phyloP scores from a whole-genome alignment of 108 stramenopile species.

The Cyclotella distinguenda region DNA sequence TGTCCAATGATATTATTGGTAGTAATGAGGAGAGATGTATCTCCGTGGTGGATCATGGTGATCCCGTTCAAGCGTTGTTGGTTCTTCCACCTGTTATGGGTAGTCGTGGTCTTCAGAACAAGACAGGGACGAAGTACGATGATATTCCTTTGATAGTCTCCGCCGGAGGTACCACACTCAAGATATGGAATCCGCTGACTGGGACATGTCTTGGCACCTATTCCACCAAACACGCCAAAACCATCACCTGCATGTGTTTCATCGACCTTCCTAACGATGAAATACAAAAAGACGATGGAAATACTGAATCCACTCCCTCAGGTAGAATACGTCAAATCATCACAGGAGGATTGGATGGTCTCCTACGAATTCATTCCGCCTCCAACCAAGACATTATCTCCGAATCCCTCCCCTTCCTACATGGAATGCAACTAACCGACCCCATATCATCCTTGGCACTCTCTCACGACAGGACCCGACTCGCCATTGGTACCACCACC shows the following conservation, averaged over 20 bases:
- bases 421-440: conserved; percentile 60
- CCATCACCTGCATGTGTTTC: conserved; percentile 71
- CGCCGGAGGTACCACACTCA: conserved; percentile 76
- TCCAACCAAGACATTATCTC: conserved; percentile 31
- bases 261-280: conserved; percentile 36
- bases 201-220: conserved; percentile 58
- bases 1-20: conserved; percentile 36
- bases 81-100: conserved; percentile 45
- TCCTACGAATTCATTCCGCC: conserved; percentile 70
- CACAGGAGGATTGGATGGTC: conserved; percentile 73
- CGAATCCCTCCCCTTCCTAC: conserved; percentile 57
- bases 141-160: conserved; percentile 66
- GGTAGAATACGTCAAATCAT: conserved; percentile 54
- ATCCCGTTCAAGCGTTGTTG: conserved; percentile 77
- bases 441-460: conserved; percentile 67
- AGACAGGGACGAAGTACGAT: conserved; percentile 22
- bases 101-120: background rate
- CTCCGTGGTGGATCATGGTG: conserved; percentile 70
- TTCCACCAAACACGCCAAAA: conserved; percentile 77
- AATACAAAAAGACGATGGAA: conserved; percentile 40
- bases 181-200: conserved; percentile 80
- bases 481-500: conserved; percentile 71
- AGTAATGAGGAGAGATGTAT: conserved; percentile 55
- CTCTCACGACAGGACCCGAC: conserved; percentile 53
- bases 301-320: conserved; percentile 3